Percentiles rank a stretch among this genome's conserved stretches.
Evolutionary conservation across 441 rosid species (phyloP).

Genomic region (Dalechampia spathulata): DNA sequence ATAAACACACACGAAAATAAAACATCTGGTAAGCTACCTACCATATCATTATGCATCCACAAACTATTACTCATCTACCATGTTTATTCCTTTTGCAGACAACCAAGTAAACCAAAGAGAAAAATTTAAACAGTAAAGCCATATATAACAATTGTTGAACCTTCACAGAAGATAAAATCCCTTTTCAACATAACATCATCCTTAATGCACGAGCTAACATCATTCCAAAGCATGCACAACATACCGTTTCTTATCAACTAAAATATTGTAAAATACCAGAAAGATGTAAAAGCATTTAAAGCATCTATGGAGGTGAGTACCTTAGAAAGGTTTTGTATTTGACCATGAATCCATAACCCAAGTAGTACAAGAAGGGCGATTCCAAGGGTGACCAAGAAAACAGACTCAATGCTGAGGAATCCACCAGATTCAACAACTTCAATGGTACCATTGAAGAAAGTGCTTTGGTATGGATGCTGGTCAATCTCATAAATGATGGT

Average conservation of each 20-base stretch:
- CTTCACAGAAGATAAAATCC: not conserved
- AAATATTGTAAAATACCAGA: too few species aligned
- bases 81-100: too few species aligned
- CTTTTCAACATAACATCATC: not conserved
- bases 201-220: not conserved
- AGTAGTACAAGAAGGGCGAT: slow-evolving; percentile 70
- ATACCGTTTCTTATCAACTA: not conserved
- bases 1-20: not conserved
- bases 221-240: not conserved
- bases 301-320: slow-evolving; percentile 27
- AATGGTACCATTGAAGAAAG: slow-evolving; percentile 84
- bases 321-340: slow-evolving; percentile 76
- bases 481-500: slow-evolving; percentile 72
- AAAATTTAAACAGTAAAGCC: not conserved
- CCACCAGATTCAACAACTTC: slow-evolving; percentile 91
- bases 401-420: slow-evolving; percentile 78
- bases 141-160: not conserved
- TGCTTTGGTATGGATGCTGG: slow-evolving; percentile 69
- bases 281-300: not conserved
- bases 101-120: too few species aligned
- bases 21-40: not conserved
- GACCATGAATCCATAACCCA: slow-evolving; percentile 84
- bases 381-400: slow-evolving; percentile 83
- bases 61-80: too few species aligned
- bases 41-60: not conserved